Evolutionary conservation across 371 early-diverging fungal species (phyloP).

Genomic region (Phascolomyces articulosus): DNA sequence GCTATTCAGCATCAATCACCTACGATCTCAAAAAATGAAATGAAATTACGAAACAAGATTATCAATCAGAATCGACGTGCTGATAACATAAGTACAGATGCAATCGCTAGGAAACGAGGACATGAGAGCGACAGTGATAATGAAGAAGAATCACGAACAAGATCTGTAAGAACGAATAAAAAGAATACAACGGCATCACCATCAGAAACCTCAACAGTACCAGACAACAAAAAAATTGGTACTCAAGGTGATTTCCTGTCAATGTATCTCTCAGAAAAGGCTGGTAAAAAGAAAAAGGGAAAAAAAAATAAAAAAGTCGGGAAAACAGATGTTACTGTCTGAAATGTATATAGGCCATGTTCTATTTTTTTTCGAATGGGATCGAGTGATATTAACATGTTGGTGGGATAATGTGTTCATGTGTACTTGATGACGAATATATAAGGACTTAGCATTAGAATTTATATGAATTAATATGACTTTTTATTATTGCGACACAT

Average conservation of each 20-base stretch:
- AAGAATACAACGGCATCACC: slow-evolving; percentile 6
- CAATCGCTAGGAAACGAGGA: slow-evolving; percentile 16
- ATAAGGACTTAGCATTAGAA: no score
- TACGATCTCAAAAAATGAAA: slow-evolving; percentile 38
- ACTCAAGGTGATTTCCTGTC: slow-evolving; percentile 55
- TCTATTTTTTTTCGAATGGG: no score
- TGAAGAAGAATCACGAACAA: slow-evolving; percentile 49
- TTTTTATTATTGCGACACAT: no score
- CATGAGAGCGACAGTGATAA: slow-evolving; percentile 49
- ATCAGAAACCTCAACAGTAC: neutral
- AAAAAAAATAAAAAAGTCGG: slow-evolving; percentile 14
- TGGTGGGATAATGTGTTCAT: no score
- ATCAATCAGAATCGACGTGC: slow-evolving; percentile 49
- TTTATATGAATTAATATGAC: no score
- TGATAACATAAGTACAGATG: slow-evolving; percentile 19
- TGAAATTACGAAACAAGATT: slow-evolving; percentile 46
- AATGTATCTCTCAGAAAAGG: slow-evolving; percentile 56
- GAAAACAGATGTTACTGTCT: neutral
- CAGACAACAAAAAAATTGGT: slow-evolving; percentile 23
- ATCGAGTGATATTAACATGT: no score
- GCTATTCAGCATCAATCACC: slow-evolving; percentile 49
- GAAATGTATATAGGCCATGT: no score
- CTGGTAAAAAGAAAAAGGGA: slow-evolving; percentile 54
- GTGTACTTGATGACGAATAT: no score
- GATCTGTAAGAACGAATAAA: slow-evolving; percentile 14